Evolutionary conservation across 352 stramenopile species (phyloP), one percentile per base, ranked within the genome.

Genomic region (Phytophthora fragariae): DNA sequence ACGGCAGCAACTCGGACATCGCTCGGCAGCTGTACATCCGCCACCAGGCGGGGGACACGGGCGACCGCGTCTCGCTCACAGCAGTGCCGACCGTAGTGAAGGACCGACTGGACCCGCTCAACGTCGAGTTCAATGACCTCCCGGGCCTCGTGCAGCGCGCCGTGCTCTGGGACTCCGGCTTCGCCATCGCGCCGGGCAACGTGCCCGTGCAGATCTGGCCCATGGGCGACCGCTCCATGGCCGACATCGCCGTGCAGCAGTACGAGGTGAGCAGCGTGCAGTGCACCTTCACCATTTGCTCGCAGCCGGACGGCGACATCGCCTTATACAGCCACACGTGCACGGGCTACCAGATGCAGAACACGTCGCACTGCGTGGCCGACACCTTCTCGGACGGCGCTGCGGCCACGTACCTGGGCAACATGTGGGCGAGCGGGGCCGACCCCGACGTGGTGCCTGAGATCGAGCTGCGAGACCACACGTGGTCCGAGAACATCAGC

Each of bases 161-260:
- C 2, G 57, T 84, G 4, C 71, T 84, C 0, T 84, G 77, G 77
- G 77, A 84, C 59, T 69, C 70, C 8, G 77, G 76, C 4, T 79
- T 77, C 49, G 72, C 58, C 46, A 53, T 70, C 33, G 56, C 68
- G 0, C 62, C 68, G 0, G 55, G 41, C 21, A 68, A 65, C 17
- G 24, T 50, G 5, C 33, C 62, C 15, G 57, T 79, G 35, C 62
- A 73, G 29, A 52, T 80, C 5, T 77, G 50, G 29, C 19, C 70
- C 21, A 65, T 69, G 58, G 14, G 58, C 17, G 62, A 68, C 41
- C 50, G 35, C 39, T 68, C 52, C 17, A 81, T 84, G 64, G 66
- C 68, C n/a, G 57, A 70, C 8, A 68, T 85, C 12, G 54, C 55
- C 3, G 35, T 83, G 15, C 44, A 53, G 10, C 21, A 58, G 19